Percentiles rank a stretch among this genome's conserved stretches.
These are phyloP conservation scores for Trichoderma asperellum DNA, from an alignment of 2,329 filamentous ascomycete genomes.

Conservation along the genomic window DNA sequence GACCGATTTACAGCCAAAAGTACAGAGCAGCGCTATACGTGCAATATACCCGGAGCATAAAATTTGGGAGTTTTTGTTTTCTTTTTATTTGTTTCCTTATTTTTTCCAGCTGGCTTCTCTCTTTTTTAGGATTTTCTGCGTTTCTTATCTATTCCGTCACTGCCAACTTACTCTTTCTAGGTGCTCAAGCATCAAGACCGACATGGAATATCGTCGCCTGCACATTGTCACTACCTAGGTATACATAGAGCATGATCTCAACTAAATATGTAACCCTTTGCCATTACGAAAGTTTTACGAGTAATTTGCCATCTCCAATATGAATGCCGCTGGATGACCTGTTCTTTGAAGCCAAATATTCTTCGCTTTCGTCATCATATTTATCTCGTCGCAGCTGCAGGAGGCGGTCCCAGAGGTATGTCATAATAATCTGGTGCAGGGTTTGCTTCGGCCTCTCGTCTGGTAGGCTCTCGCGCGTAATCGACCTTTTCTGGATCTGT, in stretches of 20 bases:
- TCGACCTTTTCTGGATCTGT: slow-evolving; percentile 59
- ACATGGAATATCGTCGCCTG: background rate
- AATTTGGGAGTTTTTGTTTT: slow-evolving; percentile 3
- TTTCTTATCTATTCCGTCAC: background rate
- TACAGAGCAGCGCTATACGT: background rate
- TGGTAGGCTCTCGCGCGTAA: slow-evolving; percentile 45
- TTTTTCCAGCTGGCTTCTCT: background rate
- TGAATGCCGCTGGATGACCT: too few species aligned
- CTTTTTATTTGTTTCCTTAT: background rate
- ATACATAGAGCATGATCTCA: background rate
- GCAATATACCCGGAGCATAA: slow-evolving; percentile 19
- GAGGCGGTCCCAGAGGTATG: slow-evolving; percentile 56
- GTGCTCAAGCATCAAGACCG: background rate
- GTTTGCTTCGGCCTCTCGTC: slow-evolving; percentile 35
- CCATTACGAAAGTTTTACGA: background rate
- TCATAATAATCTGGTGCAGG: slow-evolving; percentile 40
- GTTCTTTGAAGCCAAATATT: background rate
- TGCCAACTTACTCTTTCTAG: background rate
- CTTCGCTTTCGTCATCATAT: background rate
- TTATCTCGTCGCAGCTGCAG: slow-evolving; percentile 32
- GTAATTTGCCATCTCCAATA: background rate
- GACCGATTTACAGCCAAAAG: slow-evolving; percentile 10
- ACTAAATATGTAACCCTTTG: slow-evolving; percentile 1
- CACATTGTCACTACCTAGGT: background rate
- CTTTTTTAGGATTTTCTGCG: background rate